Percentiles rank a stretch among this genome's conserved stretches.
Conservation (phyloP, 495 filamentous ascomycete species). For the Podospora didyma region DNA sequence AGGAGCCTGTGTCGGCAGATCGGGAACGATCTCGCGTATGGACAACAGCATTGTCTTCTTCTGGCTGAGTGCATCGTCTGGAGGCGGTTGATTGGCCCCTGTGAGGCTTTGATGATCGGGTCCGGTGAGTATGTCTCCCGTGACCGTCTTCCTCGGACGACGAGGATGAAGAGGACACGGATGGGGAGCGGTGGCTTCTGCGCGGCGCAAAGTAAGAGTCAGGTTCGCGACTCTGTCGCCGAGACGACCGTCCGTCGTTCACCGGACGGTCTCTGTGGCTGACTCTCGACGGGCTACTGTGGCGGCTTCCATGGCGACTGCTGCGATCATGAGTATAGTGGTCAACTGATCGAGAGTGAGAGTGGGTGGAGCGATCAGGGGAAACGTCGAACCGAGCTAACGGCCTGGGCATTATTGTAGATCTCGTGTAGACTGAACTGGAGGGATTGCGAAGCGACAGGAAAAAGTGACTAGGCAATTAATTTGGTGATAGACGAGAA, state of each 20-base stretch:
- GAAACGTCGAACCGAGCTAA: background rate
- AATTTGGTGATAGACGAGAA: too few relatives aligned
- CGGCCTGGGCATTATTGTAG: background rate
- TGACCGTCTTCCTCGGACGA: background rate
- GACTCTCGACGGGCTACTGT: background rate
- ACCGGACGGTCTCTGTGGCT: background rate
- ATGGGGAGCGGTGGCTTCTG: background rate
- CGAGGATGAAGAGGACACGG: background rate
- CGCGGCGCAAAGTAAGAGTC: background rate
- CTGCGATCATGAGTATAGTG: background rate
- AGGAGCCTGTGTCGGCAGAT: background rate
- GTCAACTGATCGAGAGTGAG: background rate
- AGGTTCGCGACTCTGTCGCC: background rate
- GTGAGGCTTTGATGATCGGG: background rate
- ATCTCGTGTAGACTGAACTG: background rate
- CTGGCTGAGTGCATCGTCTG: too few relatives aligned
- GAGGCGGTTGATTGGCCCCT: background rate
- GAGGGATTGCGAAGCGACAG: background rate
- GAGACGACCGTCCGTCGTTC: background rate
- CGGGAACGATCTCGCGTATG: background rate
- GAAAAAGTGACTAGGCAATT: too few relatives aligned
- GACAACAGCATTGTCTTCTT: background rate
- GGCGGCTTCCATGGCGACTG: background rate
- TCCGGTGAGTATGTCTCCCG: background rate
- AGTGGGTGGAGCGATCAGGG: background rate